Evolutionary conservation across 352 stramenopile species (phyloP).

Genomic region (Globisporangium uncinulatum): DNA sequence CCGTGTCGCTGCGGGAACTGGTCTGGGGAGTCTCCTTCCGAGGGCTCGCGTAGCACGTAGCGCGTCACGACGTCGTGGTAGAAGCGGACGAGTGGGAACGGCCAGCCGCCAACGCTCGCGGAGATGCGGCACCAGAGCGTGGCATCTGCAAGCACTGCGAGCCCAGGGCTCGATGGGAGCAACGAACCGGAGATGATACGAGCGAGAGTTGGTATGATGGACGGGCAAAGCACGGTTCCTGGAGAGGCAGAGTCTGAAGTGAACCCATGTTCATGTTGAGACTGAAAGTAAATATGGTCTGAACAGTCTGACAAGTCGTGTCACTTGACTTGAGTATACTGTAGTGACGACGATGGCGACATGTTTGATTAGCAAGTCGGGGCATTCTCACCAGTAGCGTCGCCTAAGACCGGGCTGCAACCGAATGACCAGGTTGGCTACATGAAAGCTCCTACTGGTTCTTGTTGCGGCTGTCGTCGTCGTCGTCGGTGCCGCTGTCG

Average conservation of each 20-base stretch:
- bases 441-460: conserved; percentile 2
- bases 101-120: not conserved
- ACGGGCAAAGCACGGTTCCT: no score
- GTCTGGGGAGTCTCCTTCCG: not conserved
- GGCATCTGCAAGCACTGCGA: conserved; percentile 1
- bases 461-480: conserved; percentile 14
- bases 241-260: no score
- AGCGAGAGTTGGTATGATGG: no score
- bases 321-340: no score
- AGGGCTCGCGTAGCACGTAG: not conserved
- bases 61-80: not conserved
- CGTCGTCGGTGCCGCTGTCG: conserved; percentile 36
- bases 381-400: no score
- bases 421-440: not conserved
- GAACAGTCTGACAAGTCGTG: no score
- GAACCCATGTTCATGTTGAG: no score
- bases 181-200: no score
- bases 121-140: conserved; percentile 4
- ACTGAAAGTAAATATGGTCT: no score
- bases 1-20: not conserved
- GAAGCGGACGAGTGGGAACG: conserved; percentile 1
- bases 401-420: not conserved
- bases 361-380: no score
- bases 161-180: no score
- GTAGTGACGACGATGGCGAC: no score